Percentiles rank a stretch among this genome's conserved stretches.
phyloP scores from a whole-genome alignment of 768 basidiomycete species.

The Kockovaella imperatae region DNA sequence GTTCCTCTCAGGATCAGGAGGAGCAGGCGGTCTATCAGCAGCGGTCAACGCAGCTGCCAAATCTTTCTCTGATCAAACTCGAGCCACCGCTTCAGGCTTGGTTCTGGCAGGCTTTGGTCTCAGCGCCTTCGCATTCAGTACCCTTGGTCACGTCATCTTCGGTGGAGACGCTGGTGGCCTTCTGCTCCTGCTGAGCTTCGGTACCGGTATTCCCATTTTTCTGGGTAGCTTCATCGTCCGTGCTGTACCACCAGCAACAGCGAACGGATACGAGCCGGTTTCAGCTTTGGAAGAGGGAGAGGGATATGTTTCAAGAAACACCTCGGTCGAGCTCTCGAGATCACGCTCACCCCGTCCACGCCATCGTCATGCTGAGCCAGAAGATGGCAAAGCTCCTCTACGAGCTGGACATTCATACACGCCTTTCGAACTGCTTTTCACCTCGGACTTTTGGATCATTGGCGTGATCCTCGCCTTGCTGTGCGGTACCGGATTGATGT shows the following conservation, averaged over 20 bases:
- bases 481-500: conserved; percentile 70
- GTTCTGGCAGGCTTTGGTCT: conserved; percentile 84
- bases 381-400: background rate
- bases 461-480: conserved; percentile 55
- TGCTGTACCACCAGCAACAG: conserved; percentile 53
- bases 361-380: background rate
- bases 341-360: conserved; percentile 16
- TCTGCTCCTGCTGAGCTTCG: conserved; percentile 64
- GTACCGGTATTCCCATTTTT: conserved; percentile 71
- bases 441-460: conserved; percentile 60
- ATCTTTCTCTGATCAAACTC: conserved; percentile 62
- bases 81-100: conserved; percentile 66
- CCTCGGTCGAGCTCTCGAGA: conserved; percentile 28
- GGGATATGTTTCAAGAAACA: background rate
- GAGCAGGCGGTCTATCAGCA: conserved; percentile 62
- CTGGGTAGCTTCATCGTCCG: conserved; percentile 66
- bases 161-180: conserved; percentile 73
- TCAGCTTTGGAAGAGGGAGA: background rate
- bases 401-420: conserved; percentile 5
- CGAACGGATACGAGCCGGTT: conserved; percentile 14
- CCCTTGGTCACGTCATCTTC: conserved; percentile 62
- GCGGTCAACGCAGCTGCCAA: conserved; percentile 76
- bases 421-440: conserved; percentile 48
- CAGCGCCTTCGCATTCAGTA: conserved; percentile 82
- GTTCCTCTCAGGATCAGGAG: conserved; percentile 69